phyloP scores from a whole-genome alignment of 176 grass and related monocot species.

The Dendrocalamus sinicus region DNA sequence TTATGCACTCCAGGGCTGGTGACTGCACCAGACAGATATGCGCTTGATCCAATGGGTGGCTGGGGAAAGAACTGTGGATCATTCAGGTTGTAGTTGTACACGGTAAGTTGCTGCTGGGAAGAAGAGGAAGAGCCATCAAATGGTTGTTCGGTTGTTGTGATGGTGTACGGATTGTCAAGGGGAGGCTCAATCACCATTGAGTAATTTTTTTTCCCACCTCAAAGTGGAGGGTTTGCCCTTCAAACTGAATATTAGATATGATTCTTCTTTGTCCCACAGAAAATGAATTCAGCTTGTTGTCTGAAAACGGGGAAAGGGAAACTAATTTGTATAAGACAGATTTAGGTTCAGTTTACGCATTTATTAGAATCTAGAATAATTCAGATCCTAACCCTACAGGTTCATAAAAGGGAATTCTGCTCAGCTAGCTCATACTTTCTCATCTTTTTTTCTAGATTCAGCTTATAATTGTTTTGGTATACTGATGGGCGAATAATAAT shows the following conservation, averaged over 20 bases:
- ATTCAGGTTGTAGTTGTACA: neutral
- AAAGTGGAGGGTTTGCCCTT: neutral
- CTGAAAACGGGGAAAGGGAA: neutral
- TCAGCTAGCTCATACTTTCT: neutral
- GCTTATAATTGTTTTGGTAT: neutral
- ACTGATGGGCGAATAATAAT: neutral
- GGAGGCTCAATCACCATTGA: conserved; percentile 24
- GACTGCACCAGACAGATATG: neutral
- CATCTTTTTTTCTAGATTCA: neutral
- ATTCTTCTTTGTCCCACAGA: neutral
- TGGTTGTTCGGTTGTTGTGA: neutral
- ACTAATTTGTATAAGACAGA: neutral
- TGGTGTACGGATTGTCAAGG: neutral
- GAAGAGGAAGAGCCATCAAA: conserved; percentile 8
- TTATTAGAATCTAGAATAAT: neutral
- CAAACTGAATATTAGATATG: neutral
- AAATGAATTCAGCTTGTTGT: neutral
- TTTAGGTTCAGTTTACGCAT: neutral
- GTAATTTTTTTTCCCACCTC: neutral
- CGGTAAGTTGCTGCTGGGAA: conserved; percentile 14
- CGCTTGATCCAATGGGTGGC: conserved; percentile 5
- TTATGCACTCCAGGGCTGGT: neutral
- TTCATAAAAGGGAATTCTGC: neutral
- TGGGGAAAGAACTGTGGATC: neutral
- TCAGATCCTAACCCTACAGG: neutral